Evolutionary conservation across 805 yeast species (phyloP), one percentile per base, ranked within the genome.

Genomic region (Candida montana): DNA sequence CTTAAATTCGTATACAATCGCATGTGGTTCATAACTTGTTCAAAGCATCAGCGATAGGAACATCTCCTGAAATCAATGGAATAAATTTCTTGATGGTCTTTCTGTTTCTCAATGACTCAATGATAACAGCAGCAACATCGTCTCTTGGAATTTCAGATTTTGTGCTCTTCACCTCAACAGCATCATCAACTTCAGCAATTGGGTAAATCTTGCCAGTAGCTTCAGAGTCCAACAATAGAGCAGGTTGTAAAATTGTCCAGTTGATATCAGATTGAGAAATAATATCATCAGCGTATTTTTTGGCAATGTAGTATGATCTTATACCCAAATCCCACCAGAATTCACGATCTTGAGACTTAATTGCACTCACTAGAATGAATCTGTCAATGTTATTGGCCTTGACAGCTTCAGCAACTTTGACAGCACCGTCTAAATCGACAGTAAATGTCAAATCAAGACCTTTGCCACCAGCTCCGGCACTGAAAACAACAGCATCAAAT

Each of bases 381-480:
- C 82, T 64, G 37, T 64, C 56, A 23, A 74, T 66, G 0, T 62
- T 59, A 15, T 68, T 72, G 33, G 51, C 45, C 33, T 69, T 69
- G 8, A 77, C 64, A 1, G 81, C 83, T 52, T 79, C 83, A 42
- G 73, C 65, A 2, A 72, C 67, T 53, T 75, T 75, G 26, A 75
- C 74, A 8, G 80, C 78, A 4, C 80, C 81, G 53, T 79, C 84
- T 44, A 78, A 61, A 51, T 80, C 86, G n/a, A 79, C 74, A 18
- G 69, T 62, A 39, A 77, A 63, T 2, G 73, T 66, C 31, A 62
- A 49, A 19, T 62, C 69, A 7, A 70, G 50, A 13, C 74, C 73
- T 34, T 71, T 71, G 2, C 83, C 84, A 16, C 76, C 80, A 3
- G 82, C 76, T 8, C 85, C 85, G 0, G 82, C 84, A 31, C 74